These are phyloP conservation scores for Boletales sp. DNA, from an alignment of 768 basidiomycete genomes.

Conservation along the genomic window DNA sequence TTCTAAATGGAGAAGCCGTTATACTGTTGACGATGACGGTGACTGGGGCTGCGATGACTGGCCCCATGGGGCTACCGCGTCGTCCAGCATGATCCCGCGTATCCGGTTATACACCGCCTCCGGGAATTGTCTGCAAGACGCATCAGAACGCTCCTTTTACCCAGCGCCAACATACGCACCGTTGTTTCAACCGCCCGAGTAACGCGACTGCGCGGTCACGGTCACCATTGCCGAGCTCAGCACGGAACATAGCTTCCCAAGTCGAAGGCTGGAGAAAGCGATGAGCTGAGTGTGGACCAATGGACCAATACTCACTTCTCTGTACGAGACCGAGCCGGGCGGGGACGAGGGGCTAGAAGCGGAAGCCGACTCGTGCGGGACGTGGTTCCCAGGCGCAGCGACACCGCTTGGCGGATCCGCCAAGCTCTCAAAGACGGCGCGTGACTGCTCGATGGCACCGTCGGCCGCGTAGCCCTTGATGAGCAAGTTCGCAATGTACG, in stretches of 20 bases:
- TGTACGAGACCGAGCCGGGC: slow-evolving; percentile 38
- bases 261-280: slow-evolving; percentile 64
- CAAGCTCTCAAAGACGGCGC: slow-evolving; percentile 76
- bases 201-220: slow-evolving; percentile 65
- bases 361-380: slow-evolving; percentile 49
- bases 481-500: slow-evolving; percentile 80
- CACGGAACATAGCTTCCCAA: slow-evolving; percentile 94
- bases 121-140: slow-evolving; percentile 59
- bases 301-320: slow-evolving; percentile 23
- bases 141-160: neutral
- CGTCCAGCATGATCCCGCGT: slow-evolving; percentile 75
- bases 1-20: too few species aligned
- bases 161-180: slow-evolving; percentile 38
- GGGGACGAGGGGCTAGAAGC: slow-evolving; percentile 33
- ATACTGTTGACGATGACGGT: neutral
- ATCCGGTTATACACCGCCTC: slow-evolving; percentile 77
- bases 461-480: slow-evolving; percentile 63
- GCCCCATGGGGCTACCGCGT: slow-evolving; percentile 48
- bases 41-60: slow-evolving; percentile 19
- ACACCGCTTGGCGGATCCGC: slow-evolving; percentile 78
- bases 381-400: slow-evolving; percentile 87
- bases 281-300: too few species aligned
- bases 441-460: slow-evolving; percentile 66
- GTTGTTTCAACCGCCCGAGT: slow-evolving; percentile 65
- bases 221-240: slow-evolving; percentile 79